These are phyloP conservation scores for Nakazawaea wyomingensis DNA, from an alignment of 805 yeast species.

Conservation along the genomic window DNA sequence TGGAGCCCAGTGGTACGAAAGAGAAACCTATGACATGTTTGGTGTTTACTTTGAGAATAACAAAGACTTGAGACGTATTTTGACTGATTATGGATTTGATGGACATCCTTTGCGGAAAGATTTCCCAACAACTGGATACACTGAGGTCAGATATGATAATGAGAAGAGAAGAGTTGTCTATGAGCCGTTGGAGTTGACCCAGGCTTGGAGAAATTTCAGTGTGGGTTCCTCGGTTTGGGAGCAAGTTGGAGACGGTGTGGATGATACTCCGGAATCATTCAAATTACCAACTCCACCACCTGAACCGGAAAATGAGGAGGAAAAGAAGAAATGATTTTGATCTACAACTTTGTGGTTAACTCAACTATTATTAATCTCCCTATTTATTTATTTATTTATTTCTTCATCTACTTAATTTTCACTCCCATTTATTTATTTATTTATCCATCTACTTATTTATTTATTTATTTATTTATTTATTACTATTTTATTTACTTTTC, in stretches of 20 bases:
- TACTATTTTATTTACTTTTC: slow-evolving; percentile 11
- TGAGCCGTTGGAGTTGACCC: slow-evolving; percentile 87
- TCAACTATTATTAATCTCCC: background rate
- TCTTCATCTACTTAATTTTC: too few species aligned
- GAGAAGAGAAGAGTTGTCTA: slow-evolving; percentile 86
- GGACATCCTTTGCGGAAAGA: slow-evolving; percentile 90
- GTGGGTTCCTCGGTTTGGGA: slow-evolving; percentile 91
- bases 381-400: background rate
- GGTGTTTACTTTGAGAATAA: slow-evolving; percentile 87
- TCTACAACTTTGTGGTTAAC: background rate
- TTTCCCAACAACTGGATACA: slow-evolving; percentile 89
- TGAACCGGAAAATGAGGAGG: slow-evolving; percentile 52
- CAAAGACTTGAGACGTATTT: slow-evolving; percentile 83
- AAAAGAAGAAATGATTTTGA: slow-evolving; percentile 26
- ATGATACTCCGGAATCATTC: slow-evolving; percentile 74
- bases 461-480: slow-evolving; percentile 5
- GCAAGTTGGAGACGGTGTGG: slow-evolving; percentile 84
- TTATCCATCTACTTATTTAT: slow-evolving; percentile 5
- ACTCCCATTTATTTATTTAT: slow-evolving; percentile 8
- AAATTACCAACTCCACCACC: slow-evolving; percentile 80
- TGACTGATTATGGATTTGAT: slow-evolving; percentile 90
- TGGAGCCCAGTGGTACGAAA: slow-evolving; percentile 88
- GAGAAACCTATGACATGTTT: slow-evolving; percentile 84
- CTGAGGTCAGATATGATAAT: slow-evolving; percentile 85
- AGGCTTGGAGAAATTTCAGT: slow-evolving; percentile 86